Base-by-base conservation (phyloP, 1,139 yeast species). In the Hanseniaspora sp. region DNA sequence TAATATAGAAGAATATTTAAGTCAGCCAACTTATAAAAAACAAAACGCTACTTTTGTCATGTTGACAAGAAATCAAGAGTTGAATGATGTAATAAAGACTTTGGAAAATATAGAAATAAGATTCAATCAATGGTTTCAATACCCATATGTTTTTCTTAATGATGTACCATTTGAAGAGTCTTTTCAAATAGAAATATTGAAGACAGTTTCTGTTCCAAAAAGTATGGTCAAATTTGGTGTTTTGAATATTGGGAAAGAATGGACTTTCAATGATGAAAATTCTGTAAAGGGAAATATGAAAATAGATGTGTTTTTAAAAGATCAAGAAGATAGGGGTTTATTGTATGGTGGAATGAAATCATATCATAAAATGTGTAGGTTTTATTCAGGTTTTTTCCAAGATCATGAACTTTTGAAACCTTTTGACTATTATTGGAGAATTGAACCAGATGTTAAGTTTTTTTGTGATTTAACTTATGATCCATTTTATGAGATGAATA, bases 361-460 rank as follows among this genome's bases (percentile, higher is more conserved):
- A 7, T 90, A 90, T 65, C 82, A 78, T 60, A 76, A 76, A 61
- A 79, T 78, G 83, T 78, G 83, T 62, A 75, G 94, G 7, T 85
- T 82, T 65, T 83, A 85, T 64, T 78, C 90, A 0, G 95, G 95
- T 1, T 74, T 76, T 58, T 88, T 88, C 64, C 86, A 79, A 70
- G 77, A 80, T 58, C 95, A 83, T 66, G 83, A 83, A 3, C 66
- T 84, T 58, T 80, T 90, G 49, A 72, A 66, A 55, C 74, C 78
- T 56, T 75, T 79, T 58, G 87, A 86, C 58, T 88, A 95, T 94
- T 88, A 87, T 69, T 88, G 96, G 96, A 74, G 96, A 54, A 87
- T 90, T 9, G 96, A 90, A 67, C 96, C 96, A 1, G 83, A 84
- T 59, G 92, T 90, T 46, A 83, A 86, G 59, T 88, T 86, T 66